Percentiles rank a stretch among this genome's conserved stretches.
phyloP scores from a whole-genome alignment of 768 basidiomycete species.

The Xerocomus potaroensis region DNA sequence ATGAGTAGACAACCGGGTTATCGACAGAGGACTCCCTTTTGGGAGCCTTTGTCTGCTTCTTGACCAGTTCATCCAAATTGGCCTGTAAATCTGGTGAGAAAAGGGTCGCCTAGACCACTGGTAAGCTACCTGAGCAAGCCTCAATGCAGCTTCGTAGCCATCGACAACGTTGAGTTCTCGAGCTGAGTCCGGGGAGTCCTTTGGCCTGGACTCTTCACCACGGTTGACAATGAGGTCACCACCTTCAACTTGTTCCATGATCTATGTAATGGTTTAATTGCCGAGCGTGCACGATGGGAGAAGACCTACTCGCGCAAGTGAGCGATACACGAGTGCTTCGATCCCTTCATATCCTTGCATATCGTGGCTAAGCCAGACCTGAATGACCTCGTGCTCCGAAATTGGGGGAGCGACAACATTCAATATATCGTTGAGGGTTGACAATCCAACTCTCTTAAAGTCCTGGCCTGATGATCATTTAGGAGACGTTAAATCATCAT shows the following conservation, averaged over 20 bases:
- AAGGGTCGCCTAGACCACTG: background rate
- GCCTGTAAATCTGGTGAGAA: slow-evolving; percentile 45
- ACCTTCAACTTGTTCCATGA: slow-evolving; percentile 93
- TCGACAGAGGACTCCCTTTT: slow-evolving; percentile 31
- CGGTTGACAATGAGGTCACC: slow-evolving; percentile 87
- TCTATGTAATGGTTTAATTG: slow-evolving; percentile 37
- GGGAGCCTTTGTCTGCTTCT: slow-evolving; percentile 45
- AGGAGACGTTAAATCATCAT: background rate
- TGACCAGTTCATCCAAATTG: slow-evolving; percentile 71
- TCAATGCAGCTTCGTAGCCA: slow-evolving; percentile 77
- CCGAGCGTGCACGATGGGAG: background rate
- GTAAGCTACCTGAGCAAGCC: slow-evolving; percentile 68
- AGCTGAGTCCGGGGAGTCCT: slow-evolving; percentile 41
- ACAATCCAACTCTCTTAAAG: slow-evolving; percentile 81
- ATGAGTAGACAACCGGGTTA: slow-evolving; percentile 77
- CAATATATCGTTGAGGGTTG: slow-evolving; percentile 85
- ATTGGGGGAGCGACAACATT: slow-evolving; percentile 98
- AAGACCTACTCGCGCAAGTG: slow-evolving; percentile 65
- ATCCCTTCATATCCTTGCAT: slow-evolving; percentile 97
- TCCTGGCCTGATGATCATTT: slow-evolving; percentile 63
- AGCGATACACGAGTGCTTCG: slow-evolving; percentile 89
- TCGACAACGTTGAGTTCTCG: slow-evolving; percentile 82
- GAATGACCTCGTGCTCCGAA: slow-evolving; percentile 96
- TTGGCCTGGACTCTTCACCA: slow-evolving; percentile 72
- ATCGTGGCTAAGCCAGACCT: slow-evolving; percentile 93